phyloP scores from a whole-genome alignment of 1,284 basidiomycete species.

The Apiotrichum mycotoxinovorans region DNA sequence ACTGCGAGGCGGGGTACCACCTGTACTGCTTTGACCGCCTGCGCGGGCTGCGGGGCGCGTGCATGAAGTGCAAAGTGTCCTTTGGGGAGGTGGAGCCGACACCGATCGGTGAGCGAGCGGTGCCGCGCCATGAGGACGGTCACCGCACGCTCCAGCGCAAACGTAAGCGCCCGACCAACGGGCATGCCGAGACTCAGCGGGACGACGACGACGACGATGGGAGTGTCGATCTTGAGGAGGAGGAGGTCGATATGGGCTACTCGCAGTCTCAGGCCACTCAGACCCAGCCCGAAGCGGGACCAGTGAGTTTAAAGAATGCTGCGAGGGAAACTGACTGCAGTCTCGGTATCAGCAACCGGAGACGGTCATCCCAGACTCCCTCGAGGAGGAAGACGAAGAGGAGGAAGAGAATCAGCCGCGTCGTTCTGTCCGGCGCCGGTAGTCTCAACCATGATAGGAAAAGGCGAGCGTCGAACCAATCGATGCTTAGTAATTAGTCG shows the following conservation, averaged over 20 bases:
- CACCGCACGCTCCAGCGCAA: slow-evolving; percentile 14
- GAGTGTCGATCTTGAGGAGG: not conserved
- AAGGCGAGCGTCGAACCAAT: too few species aligned
- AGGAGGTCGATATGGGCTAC: not conserved
- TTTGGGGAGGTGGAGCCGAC: slow-evolving; percentile 20
- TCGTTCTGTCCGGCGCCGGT: not conserved
- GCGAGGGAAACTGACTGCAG: not conserved
- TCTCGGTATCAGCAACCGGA: not conserved
- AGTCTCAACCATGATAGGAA: too few species aligned
- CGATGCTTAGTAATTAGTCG: too few species aligned
- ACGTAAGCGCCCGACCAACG: slow-evolving; percentile 12
- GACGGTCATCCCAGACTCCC: slow-evolving; percentile 13
- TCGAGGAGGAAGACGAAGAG: slow-evolving; percentile 4
- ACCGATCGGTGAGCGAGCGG: slow-evolving; percentile 40
- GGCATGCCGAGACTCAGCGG: slow-evolving; percentile 25
- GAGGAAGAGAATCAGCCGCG: not conserved
- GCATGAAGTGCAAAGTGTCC: slow-evolving; percentile 27
- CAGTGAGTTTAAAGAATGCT: not conserved
- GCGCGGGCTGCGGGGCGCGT: slow-evolving; percentile 13
- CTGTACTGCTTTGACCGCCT: slow-evolving; percentile 31
- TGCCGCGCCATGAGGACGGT: slow-evolving; percentile 31
- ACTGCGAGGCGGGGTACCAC: slow-evolving; percentile 40
- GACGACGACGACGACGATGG: slow-evolving; percentile 19
- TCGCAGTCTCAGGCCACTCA: not conserved
- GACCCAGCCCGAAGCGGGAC: not conserved